Percentiles rank a stretch among this genome's conserved stretches.
Evolutionary conservation across 1,139 yeast genomes (phyloP).

Genomic region (Diutina rugosa): DNA sequence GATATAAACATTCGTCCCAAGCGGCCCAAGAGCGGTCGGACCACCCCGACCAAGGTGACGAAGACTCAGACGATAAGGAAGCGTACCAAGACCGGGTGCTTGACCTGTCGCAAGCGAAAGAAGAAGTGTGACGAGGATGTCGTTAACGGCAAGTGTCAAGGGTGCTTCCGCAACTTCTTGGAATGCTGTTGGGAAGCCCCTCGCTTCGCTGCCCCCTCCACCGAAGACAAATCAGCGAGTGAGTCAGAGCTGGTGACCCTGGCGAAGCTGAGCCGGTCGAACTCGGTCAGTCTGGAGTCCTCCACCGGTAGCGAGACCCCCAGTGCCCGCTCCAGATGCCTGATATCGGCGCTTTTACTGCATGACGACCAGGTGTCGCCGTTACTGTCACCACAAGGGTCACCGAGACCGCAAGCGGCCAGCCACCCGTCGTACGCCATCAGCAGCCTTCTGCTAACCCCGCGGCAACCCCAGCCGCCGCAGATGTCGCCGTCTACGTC

Average conservation of each 20-base stretch:
- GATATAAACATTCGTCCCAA: background rate
- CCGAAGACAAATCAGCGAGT: background rate
- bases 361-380: conserved; percentile 1
- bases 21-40: background rate
- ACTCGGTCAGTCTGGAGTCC: background rate
- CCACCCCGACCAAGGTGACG: background rate
- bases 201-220: background rate
- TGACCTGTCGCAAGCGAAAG: conserved; percentile 1
- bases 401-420: background rate
- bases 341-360: background rate
- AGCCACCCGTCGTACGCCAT: background rate
- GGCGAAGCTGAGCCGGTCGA: background rate
- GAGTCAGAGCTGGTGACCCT: background rate
- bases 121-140: conserved; percentile 2
- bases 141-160: background rate
- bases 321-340: background rate
- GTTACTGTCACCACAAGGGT: background rate
- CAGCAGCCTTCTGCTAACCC: background rate
- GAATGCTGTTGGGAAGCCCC: conserved; percentile 1
- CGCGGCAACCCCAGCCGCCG: background rate
- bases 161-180: conserved; percentile 1
- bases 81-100: conserved; percentile 1
- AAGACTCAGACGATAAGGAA: conserved; percentile 1
- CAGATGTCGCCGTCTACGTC: background rate
- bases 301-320: background rate